phyloP scores from a whole-genome alignment of 2,329 filamentous ascomycete species.

The Ceratocystiopsis brevicomis region DNA sequence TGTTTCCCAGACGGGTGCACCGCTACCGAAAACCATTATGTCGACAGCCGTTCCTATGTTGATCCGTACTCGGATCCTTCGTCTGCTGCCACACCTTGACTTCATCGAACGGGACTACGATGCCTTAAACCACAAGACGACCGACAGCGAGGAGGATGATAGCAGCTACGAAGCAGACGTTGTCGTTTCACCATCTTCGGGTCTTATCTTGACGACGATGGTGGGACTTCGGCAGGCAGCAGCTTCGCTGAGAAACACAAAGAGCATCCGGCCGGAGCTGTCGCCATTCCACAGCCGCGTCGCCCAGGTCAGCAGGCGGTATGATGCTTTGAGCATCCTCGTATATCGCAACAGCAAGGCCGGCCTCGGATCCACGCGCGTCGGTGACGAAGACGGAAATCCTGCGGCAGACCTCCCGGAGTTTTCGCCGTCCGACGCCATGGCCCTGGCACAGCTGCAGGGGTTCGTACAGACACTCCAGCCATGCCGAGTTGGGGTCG shows the following conservation, averaged over 20 bases:
- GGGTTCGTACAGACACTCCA: slow-evolving; percentile 25
- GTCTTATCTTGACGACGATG: slow-evolving; percentile 51
- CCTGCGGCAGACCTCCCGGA: slow-evolving; percentile 15
- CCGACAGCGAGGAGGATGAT: not conserved
- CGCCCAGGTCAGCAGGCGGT: slow-evolving; percentile 21
- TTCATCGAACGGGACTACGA: slow-evolving; percentile 14
- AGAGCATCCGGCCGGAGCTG: no score
- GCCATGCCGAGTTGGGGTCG: slow-evolving; percentile 19
- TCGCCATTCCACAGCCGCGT: slow-evolving; percentile 1
- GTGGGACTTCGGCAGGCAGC: slow-evolving; percentile 47
- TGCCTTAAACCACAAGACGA: not conserved
- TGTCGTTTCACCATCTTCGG: slow-evolving; percentile 47
- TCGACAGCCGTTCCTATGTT: slow-evolving; percentile 10
- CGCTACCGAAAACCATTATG: slow-evolving; percentile 11
- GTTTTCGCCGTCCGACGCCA: slow-evolving; percentile 22
- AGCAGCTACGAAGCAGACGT: slow-evolving; percentile 38
- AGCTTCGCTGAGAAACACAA: no score
- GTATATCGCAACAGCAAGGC: slow-evolving; percentile 32
- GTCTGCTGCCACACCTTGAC: slow-evolving; percentile 10
- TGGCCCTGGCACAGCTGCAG: slow-evolving; percentile 29
- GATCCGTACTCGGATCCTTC: slow-evolving; percentile 8
- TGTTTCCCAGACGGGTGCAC: no score
- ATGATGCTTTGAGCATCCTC: slow-evolving; percentile 32
- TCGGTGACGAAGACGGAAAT: slow-evolving; percentile 11
- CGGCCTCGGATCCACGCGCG: not conserved